Evolutionary conservation across 2,329 filamentous ascomycete species (phyloP).

Genomic region (Botryotinia narcissicola): DNA sequence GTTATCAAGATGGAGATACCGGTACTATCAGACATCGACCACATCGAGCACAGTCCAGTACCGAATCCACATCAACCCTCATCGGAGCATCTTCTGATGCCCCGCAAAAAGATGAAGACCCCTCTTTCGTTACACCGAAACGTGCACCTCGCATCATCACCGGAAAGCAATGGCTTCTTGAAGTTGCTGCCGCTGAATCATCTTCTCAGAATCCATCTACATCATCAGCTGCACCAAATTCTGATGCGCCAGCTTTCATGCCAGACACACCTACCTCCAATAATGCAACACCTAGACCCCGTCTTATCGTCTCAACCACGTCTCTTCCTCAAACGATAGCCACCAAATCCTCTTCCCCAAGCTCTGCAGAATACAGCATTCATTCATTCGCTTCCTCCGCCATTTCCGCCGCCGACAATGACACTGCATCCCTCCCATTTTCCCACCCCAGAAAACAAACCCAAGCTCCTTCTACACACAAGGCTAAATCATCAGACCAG

Average conservation of each 20-base stretch:
- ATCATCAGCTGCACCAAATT: not conserved
- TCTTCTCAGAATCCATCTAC: not conserved
- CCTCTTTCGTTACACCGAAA: not conserved
- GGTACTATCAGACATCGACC: not conserved
- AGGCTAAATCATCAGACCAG: not conserved
- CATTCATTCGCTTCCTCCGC: conserved; percentile 14
- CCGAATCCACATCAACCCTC: not conserved
- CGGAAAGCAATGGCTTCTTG: conserved; percentile 3
- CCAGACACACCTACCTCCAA: not conserved
- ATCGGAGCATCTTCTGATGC: not conserved
- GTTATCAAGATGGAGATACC: not conserved
- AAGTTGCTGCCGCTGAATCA: not conserved
- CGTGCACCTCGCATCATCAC: not conserved
- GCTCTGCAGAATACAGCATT: conserved; percentile 6
- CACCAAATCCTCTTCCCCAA: not conserved
- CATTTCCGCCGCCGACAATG: not conserved
- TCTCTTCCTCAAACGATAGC: not conserved
- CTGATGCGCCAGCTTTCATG: too few species aligned
- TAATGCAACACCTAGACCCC: not conserved
- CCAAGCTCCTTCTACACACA: too few species aligned
- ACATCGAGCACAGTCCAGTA: not conserved
- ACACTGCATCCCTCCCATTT: too few species aligned
- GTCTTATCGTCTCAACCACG: not conserved
- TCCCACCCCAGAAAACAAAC: too few species aligned
- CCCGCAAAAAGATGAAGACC: not conserved